Base-by-base conservation (phyloP, 2,329 filamentous ascomycete species). In the Colletotrichum navitas region DNA sequence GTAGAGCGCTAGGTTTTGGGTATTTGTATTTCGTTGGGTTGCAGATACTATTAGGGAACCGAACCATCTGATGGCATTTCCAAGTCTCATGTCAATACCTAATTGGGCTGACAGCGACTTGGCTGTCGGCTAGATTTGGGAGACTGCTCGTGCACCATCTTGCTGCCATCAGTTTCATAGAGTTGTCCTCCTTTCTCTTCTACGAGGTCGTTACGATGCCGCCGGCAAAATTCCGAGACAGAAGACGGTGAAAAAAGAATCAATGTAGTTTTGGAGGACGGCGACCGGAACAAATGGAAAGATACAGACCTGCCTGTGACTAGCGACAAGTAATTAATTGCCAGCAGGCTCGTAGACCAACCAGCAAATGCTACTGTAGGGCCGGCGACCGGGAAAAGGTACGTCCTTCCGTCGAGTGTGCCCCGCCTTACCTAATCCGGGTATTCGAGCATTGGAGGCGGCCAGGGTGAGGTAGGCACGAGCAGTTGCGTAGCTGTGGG, bases 401-500 rank as follows among this genome's bases (percentile, higher is more conserved):
- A 47, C 66, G 65, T 51, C 69, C 69, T 63, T 72, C 69, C 65
- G 59, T 41, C 11, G 34, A 18, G 8, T 12, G 36, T 55, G 36
- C 65, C 49, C 36, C 34, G 59, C 69, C 69, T 72, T 72, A 72
- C 69, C 69, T 72, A 72, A 72, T 72, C 52, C 69, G 59, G 68
- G 59, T 60, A 56, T 47, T 32, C 69, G 29, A 67, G 63, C 63
- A 67, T 41, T 34, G n/a, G 41, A 47, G 65, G 64, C 68, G 59
- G 65, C 68, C 65, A 68, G 68, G 68, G 68, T 71, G 59, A 71
- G 68, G 65, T 63, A 73, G 71, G 68, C 71, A 73, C 71, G 71
- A 73, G 63, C 64, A 73, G 63, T 73, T 73, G 71, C 71, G 71
- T 73, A 71, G 71, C 71, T 73, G 55, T 39, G 26, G 71, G 49